Conservation (phyloP, 2,329 filamentous ascomycete species). For the Fusarium nelsonii region DNA sequence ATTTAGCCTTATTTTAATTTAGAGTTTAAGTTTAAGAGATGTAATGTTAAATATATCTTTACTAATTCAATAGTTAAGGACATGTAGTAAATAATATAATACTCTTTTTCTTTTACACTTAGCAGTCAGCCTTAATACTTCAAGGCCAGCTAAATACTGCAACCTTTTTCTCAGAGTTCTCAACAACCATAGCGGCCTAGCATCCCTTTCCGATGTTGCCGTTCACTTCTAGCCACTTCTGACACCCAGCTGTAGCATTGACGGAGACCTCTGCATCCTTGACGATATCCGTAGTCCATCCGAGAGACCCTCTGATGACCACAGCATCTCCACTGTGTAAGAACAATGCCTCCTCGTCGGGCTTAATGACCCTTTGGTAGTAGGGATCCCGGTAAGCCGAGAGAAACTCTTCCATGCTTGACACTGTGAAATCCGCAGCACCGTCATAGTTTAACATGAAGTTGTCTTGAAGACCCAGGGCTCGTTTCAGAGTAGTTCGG, state of each 20-base stretch:
- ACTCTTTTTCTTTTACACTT: too few relatives aligned
- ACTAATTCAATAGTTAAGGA: too few relatives aligned
- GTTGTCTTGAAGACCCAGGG: background rate
- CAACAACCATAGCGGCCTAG: background rate
- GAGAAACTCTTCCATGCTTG: background rate
- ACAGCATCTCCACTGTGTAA: background rate
- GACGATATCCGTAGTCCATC: background rate
- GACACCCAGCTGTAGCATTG: background rate
- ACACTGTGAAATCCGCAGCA: background rate
- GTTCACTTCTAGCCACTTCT: background rate
- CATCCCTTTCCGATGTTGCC: background rate
- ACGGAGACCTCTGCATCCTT: background rate
- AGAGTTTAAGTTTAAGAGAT: too few relatives aligned
- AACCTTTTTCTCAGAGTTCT: too few relatives aligned
- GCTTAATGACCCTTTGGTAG: background rate
- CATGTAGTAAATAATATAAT: too few relatives aligned
- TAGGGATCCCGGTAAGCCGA: background rate
- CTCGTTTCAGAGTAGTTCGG: background rate
- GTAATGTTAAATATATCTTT: too few relatives aligned
- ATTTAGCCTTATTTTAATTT: too few relatives aligned
- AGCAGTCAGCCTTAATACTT: too few relatives aligned
- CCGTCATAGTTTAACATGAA: background rate
- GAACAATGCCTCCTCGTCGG: background rate
- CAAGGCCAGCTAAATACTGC: too few relatives aligned
- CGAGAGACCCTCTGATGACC: background rate